Evolutionary conservation across 1,284 basidiomycete species (phyloP).

Genomic region (Takashimella tepidaria): DNA sequence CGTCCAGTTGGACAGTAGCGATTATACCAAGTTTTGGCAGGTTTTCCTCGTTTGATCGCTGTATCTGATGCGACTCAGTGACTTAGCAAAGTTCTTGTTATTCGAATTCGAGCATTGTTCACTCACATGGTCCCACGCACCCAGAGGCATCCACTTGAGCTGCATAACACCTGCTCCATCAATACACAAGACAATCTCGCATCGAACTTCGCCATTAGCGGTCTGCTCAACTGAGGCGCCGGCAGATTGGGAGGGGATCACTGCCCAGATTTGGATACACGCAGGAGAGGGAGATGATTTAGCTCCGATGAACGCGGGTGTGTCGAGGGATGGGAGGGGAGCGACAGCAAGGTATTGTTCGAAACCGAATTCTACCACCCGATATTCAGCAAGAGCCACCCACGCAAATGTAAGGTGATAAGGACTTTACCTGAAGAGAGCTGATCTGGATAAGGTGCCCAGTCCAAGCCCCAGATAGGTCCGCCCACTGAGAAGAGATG

Average conservation of each 20-base stretch:
- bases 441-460: conserved; percentile 71
- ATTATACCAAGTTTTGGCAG: conserved; percentile 72
- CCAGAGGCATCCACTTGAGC: conserved; percentile 83
- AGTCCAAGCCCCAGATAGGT: conserved; percentile 79
- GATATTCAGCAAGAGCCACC: conserved; percentile 28
- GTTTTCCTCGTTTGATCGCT: background rate
- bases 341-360: conserved; percentile 78
- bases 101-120: background rate
- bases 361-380: conserved; percentile 51
- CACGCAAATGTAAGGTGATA: too few relatives aligned
- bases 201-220: conserved; percentile 18
- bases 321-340: conserved; percentile 53
- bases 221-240: background rate
- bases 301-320: conserved; percentile 22
- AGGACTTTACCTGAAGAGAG: conserved; percentile 61
- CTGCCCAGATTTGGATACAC: conserved; percentile 49
- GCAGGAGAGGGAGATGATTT: conserved; percentile 16
- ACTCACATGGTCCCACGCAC: conserved; percentile 60
- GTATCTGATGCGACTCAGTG: conserved; percentile 3
- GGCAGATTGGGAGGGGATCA: conserved; percentile 9
- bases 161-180: conserved; percentile 69
- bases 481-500: conserved; percentile 78
- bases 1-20: conserved; percentile 76
- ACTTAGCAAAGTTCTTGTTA: conserved; percentile 3
- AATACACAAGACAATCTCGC: conserved; percentile 56